Percentiles rank a stretch among this genome's conserved stretches.
Conservation (phyloP, 176 grass and related monocot genomes). For the Raddia distichophylla region DNA sequence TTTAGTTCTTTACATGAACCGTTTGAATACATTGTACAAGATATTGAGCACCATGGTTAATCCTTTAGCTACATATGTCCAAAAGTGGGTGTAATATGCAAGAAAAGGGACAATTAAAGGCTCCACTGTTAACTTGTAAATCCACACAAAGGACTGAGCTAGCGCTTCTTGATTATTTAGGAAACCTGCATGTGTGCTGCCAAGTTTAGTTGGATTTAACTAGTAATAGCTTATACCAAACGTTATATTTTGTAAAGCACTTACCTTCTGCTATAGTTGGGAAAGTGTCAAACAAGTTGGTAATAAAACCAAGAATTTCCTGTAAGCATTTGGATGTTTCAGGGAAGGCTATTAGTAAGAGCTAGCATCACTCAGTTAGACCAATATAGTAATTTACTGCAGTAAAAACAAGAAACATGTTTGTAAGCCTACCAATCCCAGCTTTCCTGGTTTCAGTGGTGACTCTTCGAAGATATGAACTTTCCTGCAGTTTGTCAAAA, state of each 20-base stretch:
- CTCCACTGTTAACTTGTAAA: constrained; percentile 55
- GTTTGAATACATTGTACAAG: constrained; percentile 47
- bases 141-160: constrained; percentile 32
- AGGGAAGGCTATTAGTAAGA: constrained; percentile 32
- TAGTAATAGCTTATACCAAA: constrained; percentile 26
- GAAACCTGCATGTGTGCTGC: constrained; percentile 59
- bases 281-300: constrained; percentile 61
- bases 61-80: constrained; percentile 46
- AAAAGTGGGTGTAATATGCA: constrained; percentile 58
- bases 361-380: constrained; percentile 26
- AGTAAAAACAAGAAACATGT: constrained; percentile 19
- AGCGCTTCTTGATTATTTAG: constrained; percentile 61
- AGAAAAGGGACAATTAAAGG: constrained; percentile 62
- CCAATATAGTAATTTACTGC: constrained; percentile 6
- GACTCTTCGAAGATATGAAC: constrained; percentile 69
- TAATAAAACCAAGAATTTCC: constrained; percentile 58
- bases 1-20: constrained; percentile 47
- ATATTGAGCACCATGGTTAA: constrained; percentile 41
- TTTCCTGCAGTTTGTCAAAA: constrained; percentile 50
- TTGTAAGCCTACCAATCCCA: constrained; percentile 56
- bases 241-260: constrained; percentile 23
- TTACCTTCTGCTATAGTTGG: constrained; percentile 66
- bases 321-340: constrained; percentile 57
- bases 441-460: constrained; percentile 65
- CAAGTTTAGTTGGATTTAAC: constrained; percentile 28